Percentiles rank a stretch among this genome's conserved stretches.
Evolutionary conservation across 75 land plant genomes (phyloP).

Genomic region (Selaginella moellendorffii): DNA sequence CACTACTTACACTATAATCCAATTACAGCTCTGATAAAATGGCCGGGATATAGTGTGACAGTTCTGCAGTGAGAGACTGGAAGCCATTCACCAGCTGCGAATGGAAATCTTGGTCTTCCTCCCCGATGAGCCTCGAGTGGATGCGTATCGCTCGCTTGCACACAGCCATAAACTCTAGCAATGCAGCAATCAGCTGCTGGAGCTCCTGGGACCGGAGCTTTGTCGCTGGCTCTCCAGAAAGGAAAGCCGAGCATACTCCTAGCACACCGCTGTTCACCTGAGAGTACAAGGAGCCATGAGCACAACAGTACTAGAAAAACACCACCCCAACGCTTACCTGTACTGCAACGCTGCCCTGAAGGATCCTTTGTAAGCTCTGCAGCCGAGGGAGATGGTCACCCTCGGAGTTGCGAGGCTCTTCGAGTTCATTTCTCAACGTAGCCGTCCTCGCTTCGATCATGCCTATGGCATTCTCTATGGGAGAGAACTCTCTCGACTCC

Average conservation of each 20-base stretch:
- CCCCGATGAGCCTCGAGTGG: conserved; percentile 88
- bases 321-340: conserved; percentile 57
- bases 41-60: conserved; percentile 93
- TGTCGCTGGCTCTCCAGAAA: conserved; percentile 94
- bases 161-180: conserved; percentile 97
- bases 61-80: conserved; percentile 93
- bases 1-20: no score
- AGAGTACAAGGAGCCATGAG: not conserved
- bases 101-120: conserved; percentile 99
- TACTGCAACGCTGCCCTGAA: conserved; percentile 99
- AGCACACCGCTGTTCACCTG: conserved; percentile 98
- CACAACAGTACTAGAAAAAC: not conserved
- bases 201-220: conserved; percentile 86
- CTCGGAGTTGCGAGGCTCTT: conserved; percentile 87
- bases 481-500: conserved; percentile 86
- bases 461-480: conserved; percentile 99
- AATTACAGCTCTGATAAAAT: conserved; percentile 89
- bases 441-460: conserved; percentile 98
- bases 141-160: conserved; percentile 95
- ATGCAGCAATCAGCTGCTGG: conserved; percentile 93
- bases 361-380: conserved; percentile 88
- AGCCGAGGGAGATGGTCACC: conserved; percentile 95
- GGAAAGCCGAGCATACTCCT: conserved; percentile 93
- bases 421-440: conserved; percentile 88
- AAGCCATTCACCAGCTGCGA: conserved; percentile 98